Conservation (phyloP, 202 grass and related monocot genomes). For the Carex arenaria region DNA sequence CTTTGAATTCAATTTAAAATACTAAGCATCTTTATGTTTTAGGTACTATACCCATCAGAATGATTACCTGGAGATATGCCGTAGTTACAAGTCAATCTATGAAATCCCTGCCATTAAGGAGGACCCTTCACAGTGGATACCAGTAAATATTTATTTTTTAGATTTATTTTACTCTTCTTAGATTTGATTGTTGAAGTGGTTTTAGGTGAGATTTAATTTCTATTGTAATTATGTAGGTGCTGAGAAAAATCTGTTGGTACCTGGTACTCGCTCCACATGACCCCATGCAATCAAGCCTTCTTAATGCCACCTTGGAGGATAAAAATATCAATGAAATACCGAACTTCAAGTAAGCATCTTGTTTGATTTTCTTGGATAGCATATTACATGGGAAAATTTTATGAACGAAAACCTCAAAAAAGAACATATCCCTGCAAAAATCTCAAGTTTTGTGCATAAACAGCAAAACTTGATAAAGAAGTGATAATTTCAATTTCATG, state of each 20-base stretch:
- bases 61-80: slow-evolving; percentile 94
- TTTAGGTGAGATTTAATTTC: slow-evolving; percentile 1
- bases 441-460: neutral
- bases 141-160: slow-evolving; percentile 30
- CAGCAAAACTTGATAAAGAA: neutral
- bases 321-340: slow-evolving; percentile 85
- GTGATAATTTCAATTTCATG: neutral
- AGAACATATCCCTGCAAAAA: neutral
- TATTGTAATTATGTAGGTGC: slow-evolving; percentile 45
- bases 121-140: slow-evolving; percentile 74
- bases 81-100: slow-evolving; percentile 89
- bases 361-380: neutral
- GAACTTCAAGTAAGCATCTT: slow-evolving; percentile 56
- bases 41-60: slow-evolving; percentile 84
- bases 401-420: neutral
- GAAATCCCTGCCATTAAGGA: slow-evolving; percentile 90
- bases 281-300: slow-evolving; percentile 94
- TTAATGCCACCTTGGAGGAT: slow-evolving; percentile 83
- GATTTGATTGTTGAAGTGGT: neutral
- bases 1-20: neutral
- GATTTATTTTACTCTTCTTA: neutral
- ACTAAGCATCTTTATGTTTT: slow-evolving; percentile 17
- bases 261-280: slow-evolving; percentile 75
- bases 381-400: neutral
- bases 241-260: slow-evolving; percentile 97